Percentiles rank a stretch among this genome's conserved stretches.
phyloP scores from a whole-genome alignment of 1,139 yeast genomes.

The Lodderomyces parapsilosis region DNA sequence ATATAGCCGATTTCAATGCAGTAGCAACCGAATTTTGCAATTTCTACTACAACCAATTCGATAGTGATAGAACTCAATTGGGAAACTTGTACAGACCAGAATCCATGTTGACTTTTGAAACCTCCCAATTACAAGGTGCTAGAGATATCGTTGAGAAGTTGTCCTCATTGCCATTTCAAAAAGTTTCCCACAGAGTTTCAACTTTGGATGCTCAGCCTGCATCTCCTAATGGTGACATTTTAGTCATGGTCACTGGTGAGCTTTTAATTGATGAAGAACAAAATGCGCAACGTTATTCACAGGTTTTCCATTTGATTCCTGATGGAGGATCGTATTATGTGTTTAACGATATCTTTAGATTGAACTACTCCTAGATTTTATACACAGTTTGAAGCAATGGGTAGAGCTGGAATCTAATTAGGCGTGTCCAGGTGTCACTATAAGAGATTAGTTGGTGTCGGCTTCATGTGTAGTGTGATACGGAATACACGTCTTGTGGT shows the following conservation, averaged over 20 bases:
- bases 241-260: conserved; percentile 98
- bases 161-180: conserved; percentile 81
- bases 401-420: no score
- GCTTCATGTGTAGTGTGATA: no score
- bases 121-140: conserved; percentile 92
- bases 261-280: conserved; percentile 89
- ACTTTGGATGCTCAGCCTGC: conserved; percentile 99
- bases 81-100: conserved; percentile 94
- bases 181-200: conserved; percentile 88
- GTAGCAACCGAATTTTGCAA: conserved; percentile 81
- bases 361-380: conserved; percentile 61
- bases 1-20: conserved; percentile 68
- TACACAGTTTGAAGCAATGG: no score
- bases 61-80: conserved; percentile 85
- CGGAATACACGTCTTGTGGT: no score
- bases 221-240: conserved; percentile 87
- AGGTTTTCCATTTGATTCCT: conserved; percentile 94
- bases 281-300: conserved; percentile 94
- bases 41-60: conserved; percentile 95
- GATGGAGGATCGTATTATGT: conserved; percentile 90
- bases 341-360: conserved; percentile 94
- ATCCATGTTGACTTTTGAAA: conserved; percentile 97
- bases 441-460: no score
- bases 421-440: no score
- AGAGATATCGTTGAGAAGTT: conserved; percentile 89